Evolutionary conservation across 1,284 basidiomycete species (phyloP).

Genomic region (Trichosporon coremiiforme): DNA sequence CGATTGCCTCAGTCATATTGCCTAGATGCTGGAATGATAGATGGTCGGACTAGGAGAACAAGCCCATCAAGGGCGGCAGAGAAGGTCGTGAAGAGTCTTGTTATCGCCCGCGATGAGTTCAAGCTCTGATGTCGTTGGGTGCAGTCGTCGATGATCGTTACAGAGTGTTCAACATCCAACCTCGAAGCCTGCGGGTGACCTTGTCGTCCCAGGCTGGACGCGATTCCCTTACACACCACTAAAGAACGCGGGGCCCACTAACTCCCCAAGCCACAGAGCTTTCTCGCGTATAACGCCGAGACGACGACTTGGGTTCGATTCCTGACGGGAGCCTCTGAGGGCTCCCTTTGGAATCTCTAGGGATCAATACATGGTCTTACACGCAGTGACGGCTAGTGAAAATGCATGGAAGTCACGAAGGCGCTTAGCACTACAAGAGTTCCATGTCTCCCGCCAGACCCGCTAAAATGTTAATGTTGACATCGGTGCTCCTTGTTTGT

Average conservation of each 20-base stretch:
- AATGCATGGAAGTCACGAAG: no score
- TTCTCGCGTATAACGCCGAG: not conserved
- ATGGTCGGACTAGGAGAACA: not conserved
- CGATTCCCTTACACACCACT: not conserved
- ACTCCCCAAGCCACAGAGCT: not conserved
- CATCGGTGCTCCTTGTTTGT: no score
- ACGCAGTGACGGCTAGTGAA: no score
- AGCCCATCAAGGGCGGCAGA: conserved; percentile 10
- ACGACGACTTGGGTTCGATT: not conserved
- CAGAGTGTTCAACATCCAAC: not conserved
- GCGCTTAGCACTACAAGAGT: no score
- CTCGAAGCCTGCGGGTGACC: no score
- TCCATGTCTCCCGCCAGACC: no score
- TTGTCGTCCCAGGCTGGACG: not conserved
- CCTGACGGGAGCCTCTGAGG: not conserved
- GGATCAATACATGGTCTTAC: no score
- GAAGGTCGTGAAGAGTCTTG: conserved; percentile 5
- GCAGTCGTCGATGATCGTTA: conserved; percentile 10
- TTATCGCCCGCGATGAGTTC: conserved; percentile 16
- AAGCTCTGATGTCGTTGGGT: conserved; percentile 8
- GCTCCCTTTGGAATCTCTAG: no score
- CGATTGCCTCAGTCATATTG: conserved; percentile 39
- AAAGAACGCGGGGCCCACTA: not conserved
- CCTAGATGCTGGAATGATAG: not conserved
- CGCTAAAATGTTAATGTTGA: no score